Conservation (phyloP, 2,329 filamentous ascomycete genomes). For the Colletotrichum limetticola region DNA sequence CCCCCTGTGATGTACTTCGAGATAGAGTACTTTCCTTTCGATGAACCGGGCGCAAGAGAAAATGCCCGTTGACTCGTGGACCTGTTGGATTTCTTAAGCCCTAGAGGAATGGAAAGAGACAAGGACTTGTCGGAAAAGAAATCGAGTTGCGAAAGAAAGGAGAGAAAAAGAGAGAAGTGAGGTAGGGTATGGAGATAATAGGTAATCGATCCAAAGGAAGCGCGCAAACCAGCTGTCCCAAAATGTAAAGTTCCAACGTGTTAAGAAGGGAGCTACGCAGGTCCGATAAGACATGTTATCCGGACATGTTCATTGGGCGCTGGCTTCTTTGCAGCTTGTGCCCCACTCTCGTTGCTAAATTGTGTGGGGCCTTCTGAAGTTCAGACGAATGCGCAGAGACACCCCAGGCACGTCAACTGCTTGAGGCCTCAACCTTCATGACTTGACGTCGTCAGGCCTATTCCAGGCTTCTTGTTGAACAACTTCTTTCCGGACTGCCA, state of each 20-base stretch:
- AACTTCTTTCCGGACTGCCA: background rate
- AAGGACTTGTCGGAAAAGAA: conserved; percentile 3
- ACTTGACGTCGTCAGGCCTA: background rate
- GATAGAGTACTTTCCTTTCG: background rate
- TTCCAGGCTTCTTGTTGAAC: background rate
- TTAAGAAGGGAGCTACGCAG: conserved; percentile 36
- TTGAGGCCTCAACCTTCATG: conserved; percentile 5
- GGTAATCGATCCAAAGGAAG: conserved; percentile 10
- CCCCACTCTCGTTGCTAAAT: conserved; percentile 9
- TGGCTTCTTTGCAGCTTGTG: background rate
- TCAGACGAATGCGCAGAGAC: conserved; percentile 18
- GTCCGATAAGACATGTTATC: conserved; percentile 34
- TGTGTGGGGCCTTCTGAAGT: conserved; percentile 8
- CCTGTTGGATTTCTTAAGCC: background rate
- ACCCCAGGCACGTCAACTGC: background rate
- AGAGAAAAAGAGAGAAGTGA: background rate
- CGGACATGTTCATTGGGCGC: background rate
- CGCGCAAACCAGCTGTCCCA: conserved; percentile 11
- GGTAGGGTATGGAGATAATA: conserved; percentile 2
- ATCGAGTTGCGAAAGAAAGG: background rate
- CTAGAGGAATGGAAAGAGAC: conserved; percentile 15
- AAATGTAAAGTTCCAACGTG: conserved; percentile 38
- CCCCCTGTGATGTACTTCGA: conserved; percentile 28
- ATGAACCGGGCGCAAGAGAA: background rate
- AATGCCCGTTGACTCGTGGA: background rate